Conservation (phyloP, 2,329 filamentous ascomycete genomes). For the Lanzia echinophila region DNA sequence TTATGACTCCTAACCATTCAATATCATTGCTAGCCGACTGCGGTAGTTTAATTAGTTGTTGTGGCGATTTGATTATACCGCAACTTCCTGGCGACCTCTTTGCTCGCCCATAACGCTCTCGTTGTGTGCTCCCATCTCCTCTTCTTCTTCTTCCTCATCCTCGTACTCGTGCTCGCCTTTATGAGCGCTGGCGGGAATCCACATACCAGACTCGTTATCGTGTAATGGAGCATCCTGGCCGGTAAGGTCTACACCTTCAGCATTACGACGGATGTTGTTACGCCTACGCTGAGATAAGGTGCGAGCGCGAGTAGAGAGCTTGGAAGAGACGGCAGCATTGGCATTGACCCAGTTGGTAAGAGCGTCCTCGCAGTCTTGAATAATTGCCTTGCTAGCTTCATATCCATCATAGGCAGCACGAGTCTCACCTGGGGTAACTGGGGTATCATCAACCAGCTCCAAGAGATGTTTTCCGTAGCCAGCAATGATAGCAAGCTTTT, state of each 20-base stretch:
- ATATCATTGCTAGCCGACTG: constrained; percentile 4
- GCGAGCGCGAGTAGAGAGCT: constrained; percentile 79
- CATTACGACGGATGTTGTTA: constrained; percentile 60
- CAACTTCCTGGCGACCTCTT: constrained; percentile 45
- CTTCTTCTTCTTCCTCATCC: constrained; percentile 60
- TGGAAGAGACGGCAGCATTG: constrained; percentile 81
- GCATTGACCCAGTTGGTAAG: constrained; percentile 95
- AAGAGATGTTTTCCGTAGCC: constrained; percentile 98
- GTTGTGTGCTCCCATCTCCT: constrained; percentile 47
- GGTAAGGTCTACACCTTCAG: constrained; percentile 74
- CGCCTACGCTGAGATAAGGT: constrained; percentile 80
- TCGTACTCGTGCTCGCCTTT: constrained; percentile 51
- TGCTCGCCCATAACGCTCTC: constrained; percentile 52
- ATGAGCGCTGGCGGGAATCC: constrained; percentile 68
- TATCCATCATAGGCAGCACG: constrained; percentile 95
- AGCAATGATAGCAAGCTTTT: constrained; percentile 97
- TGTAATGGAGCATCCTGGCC: constrained; percentile 74
- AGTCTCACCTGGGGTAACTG: constrained; percentile 94
- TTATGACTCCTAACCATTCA: constrained; percentile 11
- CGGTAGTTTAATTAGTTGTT: background rate
- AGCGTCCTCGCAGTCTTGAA: constrained; percentile 96
- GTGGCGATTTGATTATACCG: constrained; percentile 27
- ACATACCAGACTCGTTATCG: constrained; percentile 69
- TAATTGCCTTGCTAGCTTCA: constrained; percentile 96
- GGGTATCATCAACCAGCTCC: constrained; percentile 91